Conservation (phyloP, 2,329 filamentous ascomycete genomes). For the Colletotrichum eremochloae region DNA sequence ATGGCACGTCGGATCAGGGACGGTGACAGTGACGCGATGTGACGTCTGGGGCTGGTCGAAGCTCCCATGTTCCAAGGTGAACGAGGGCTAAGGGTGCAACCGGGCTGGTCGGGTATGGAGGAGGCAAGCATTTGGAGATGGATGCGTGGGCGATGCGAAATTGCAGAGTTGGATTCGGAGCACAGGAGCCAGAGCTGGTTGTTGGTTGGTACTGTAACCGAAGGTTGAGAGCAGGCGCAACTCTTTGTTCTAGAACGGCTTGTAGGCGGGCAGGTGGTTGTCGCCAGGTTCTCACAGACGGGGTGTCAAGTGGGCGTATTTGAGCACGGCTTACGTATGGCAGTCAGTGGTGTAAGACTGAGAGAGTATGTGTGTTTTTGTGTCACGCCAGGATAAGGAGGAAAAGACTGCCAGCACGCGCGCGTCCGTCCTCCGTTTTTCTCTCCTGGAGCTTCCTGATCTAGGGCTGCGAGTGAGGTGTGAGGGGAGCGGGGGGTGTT, state of each 20-base stretch:
- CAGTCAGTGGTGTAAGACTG: neutral
- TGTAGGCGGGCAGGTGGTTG: neutral
- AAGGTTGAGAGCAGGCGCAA: neutral
- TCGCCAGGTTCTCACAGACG: neutral
- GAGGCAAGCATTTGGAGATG: neutral
- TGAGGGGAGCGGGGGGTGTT: neutral
- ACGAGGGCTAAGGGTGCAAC: neutral
- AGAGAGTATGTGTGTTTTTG: neutral
- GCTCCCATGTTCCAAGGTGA: neutral
- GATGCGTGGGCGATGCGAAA: neutral
- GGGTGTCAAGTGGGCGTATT: neutral
- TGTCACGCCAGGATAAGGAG: neutral
- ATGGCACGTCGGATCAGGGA: neutral
- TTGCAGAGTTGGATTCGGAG: slow-evolving; percentile 28
- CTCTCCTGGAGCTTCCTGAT: neutral
- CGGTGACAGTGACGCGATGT: slow-evolving; percentile 13
- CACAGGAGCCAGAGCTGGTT: neutral
- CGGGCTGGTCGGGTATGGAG: neutral
- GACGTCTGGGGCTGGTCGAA: neutral
- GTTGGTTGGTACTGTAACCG: neutral
- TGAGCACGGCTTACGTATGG: neutral
- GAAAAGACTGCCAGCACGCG: neutral
- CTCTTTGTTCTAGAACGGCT: neutral
- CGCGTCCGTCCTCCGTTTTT: neutral
- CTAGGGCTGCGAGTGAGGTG: too few relatives aligned